Percentiles rank a stretch among this genome's conserved stretches.
These are phyloP conservation scores for Scleromitrula shiraiana DNA, from an alignment of 2,329 filamentous ascomycete species.

Conservation along the genomic window DNA sequence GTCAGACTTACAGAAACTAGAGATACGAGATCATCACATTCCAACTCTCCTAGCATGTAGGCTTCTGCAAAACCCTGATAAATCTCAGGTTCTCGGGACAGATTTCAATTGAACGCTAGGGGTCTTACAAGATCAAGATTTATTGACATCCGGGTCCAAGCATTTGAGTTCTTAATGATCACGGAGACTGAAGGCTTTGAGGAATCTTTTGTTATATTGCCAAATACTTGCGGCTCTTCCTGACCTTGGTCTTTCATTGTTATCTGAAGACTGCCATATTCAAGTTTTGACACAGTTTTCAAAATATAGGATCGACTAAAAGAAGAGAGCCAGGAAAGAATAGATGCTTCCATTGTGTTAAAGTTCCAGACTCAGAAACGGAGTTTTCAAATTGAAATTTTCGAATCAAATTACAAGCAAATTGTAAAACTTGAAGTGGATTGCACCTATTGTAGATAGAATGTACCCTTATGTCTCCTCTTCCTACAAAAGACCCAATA, in stretches of 20 bases:
- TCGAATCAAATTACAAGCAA: background rate
- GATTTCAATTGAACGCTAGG: background rate
- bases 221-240: background rate
- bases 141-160: constrained; percentile 2
- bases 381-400: background rate
- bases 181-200: background rate
- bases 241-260: background rate
- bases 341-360: background rate
- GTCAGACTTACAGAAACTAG: constrained; percentile 5
- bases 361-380: background rate
- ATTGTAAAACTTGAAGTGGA: background rate
- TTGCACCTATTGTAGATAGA: background rate
- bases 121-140: background rate
- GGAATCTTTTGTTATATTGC: background rate
- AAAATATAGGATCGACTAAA: background rate
- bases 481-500: background rate
- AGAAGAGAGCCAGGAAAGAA: background rate
- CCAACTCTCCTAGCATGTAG: constrained; percentile 62
- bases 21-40: constrained; percentile 51
- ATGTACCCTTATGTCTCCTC: too few species aligned
- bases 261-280: constrained; percentile 5
- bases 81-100: background rate
- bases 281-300: background rate
- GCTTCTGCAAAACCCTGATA: constrained; percentile 30
- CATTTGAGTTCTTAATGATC: background rate